These are phyloP conservation scores for Tulasnella sp. DNA, from an alignment of 768 basidiomycete species.

Conservation along the genomic window DNA sequence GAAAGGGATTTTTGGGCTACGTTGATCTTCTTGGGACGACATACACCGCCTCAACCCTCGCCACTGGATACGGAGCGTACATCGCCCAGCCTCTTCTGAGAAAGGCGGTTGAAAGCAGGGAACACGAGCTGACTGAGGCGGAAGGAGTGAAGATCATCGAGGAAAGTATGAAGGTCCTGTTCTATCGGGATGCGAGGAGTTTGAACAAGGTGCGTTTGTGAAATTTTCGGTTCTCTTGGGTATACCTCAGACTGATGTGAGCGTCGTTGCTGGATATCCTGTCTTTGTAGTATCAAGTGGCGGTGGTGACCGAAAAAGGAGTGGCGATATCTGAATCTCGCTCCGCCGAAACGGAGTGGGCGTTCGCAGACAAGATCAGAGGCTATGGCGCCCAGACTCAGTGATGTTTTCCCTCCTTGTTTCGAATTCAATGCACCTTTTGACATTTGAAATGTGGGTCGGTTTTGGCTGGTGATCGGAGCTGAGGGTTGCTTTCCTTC, in stretches of 20 bases:
- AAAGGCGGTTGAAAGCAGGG: conserved; percentile 76
- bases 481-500: no score
- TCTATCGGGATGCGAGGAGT: conserved; percentile 92
- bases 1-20: conserved; percentile 79
- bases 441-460: no score
- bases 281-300: conserved; percentile 93
- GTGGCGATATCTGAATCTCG: conserved; percentile 70
- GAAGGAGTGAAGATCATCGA: conserved; percentile 71
- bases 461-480: no score
- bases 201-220: conserved; percentile 71
- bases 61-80: conserved; percentile 88
- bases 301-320: conserved; percentile 70
- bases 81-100: conserved; percentile 90
- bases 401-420: no score
- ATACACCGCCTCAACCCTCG: conserved; percentile 84
- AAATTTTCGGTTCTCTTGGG: neutral
- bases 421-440: no score
- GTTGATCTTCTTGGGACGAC: conserved; percentile 97
- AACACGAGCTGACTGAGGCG: conserved; percentile 62
- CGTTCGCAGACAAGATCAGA: conserved; percentile 83
- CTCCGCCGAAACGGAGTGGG: conserved; percentile 71
- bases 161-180: conserved; percentile 84
- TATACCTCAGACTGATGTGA: neutral
- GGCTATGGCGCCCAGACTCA: conserved; percentile 90
- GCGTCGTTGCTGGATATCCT: neutral